Base-by-base conservation (phyloP, 2,329 filamentous ascomycete genomes). In the Fusarium xylarioides region DNA sequence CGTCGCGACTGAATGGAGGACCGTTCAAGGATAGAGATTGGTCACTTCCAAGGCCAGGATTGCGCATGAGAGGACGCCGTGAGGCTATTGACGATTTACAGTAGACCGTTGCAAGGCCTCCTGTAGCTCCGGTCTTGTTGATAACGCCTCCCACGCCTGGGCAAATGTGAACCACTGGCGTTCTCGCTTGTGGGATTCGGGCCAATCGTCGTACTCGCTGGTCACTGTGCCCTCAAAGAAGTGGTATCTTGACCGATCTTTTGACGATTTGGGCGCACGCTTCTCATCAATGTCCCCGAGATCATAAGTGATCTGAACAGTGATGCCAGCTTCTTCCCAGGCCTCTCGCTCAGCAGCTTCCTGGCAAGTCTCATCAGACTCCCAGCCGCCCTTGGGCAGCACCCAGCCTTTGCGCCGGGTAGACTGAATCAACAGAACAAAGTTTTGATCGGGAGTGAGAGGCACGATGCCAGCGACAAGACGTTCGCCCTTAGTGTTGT, bases 321-420 rank as follows among this genome's bases (percentile, higher is more conserved):
- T 87, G 79, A 98, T 97, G 78, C 96, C 96, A 46, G 95, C 96
- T 85, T 98, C 96, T 85, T 98, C 96, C 96, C 96, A 98, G 69
- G 96, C 96, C 83, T 99, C 96, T 76, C 96, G 86, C 86, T 92
- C 83, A 63, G 96, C 96, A 64, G 96, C 93, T 81, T 95, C 90
- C 70, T 92, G 90, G 72, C 93, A 96, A 70, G 91, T 90, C 84
- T 99, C 96, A 83, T 99, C 96, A 38, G 91, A 92, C 83, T 99
- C 96, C 95, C 96, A 99, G 68, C 96, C 96, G 80, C 96, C 96
- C 82, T 99, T 99, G 68, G 96, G 96, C 66, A 99, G 88, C 47
- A 99, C 96, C 96, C 96, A 99, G 78, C 93, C 94, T 82, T 94
- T 94, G 78, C 95, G 92, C 74, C 94, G 90, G 58, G 93, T 95